Conservation (phyloP, 345 rosid genomes). For the Brassica napus region DNA sequence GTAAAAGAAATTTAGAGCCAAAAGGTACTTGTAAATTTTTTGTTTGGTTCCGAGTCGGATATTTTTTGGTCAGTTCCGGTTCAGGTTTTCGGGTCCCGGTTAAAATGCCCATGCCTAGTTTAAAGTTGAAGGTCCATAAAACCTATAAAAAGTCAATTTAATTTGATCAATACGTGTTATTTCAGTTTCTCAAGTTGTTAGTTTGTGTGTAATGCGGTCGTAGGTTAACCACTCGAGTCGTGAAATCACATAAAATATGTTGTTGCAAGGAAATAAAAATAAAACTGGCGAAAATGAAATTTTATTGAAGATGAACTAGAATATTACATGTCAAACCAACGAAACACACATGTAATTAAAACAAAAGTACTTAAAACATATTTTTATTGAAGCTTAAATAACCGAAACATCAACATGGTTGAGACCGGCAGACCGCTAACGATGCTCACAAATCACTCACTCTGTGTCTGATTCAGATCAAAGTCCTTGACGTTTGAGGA, state of each 20-base stretch:
- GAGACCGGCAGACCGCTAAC: not conserved
- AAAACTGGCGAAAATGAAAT: not conserved
- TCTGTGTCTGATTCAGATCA: slow-evolving; percentile 26
- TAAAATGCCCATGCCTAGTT: too few relatives aligned
- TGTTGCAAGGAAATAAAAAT: not conserved
- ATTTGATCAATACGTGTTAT: not conserved
- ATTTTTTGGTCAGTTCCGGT: too few relatives aligned
- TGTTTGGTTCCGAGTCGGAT: too few relatives aligned
- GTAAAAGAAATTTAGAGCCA: too few relatives aligned
- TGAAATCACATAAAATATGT: not conserved
- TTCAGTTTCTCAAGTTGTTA: not conserved
- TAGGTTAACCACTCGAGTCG: not conserved
- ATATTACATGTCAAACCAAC: not conserved
- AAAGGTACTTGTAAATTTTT: too few relatives aligned
- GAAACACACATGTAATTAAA: slow-evolving; percentile 5
- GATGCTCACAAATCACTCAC: slow-evolving; percentile 4
- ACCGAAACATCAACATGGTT: not conserved
- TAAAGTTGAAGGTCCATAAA: too few relatives aligned
- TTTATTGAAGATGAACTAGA: not conserved
- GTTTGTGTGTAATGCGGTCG: not conserved
- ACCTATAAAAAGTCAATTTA: too few relatives aligned
- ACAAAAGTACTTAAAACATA: not conserved
- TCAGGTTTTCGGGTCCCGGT: too few relatives aligned
- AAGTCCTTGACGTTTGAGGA: slow-evolving; percentile 12
- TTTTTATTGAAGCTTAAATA: not conserved